These are phyloP conservation scores for Rhododendron molle DNA, from an alignment of 148 eudicot species.

Conservation along the genomic window DNA sequence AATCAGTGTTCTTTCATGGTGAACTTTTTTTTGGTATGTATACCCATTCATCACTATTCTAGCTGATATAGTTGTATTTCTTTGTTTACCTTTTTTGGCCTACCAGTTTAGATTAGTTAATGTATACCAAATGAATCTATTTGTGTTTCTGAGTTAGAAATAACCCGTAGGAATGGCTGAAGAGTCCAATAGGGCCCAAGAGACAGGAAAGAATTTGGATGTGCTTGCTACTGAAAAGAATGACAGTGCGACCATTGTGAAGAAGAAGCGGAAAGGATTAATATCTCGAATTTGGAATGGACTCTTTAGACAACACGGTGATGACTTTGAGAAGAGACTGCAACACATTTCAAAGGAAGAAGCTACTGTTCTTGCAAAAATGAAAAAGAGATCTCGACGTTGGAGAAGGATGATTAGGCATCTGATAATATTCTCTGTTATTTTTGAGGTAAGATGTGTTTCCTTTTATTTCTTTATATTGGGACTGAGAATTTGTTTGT, in stretches of 20 bases:
- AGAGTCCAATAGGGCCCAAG: conserved; percentile 41
- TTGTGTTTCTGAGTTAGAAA: not conserved
- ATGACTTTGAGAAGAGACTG: conserved; percentile 74
- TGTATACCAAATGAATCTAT: not conserved
- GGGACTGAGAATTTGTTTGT: not conserved
- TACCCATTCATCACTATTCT: not conserved
- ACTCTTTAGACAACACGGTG: conserved; percentile 47
- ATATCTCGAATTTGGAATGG: conserved; percentile 65
- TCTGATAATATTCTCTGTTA: conserved; percentile 52
- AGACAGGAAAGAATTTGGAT: conserved; percentile 23
- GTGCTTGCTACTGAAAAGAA: conserved; percentile 33
- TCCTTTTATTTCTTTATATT: not conserved
- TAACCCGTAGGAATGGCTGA: conserved; percentile 55
- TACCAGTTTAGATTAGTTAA: not conserved
- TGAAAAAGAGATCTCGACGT: conserved; percentile 57
- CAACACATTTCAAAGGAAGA: conserved; percentile 75
- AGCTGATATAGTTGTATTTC: not conserved
- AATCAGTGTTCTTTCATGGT: not conserved
- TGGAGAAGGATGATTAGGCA: conserved; percentile 52
- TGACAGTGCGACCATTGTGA: conserved; percentile 19
- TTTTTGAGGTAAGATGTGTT: conserved; percentile 55
- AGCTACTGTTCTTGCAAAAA: conserved; percentile 50
- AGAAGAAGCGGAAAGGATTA: conserved; percentile 54
- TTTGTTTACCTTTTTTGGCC: not conserved
- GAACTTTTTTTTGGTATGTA: not conserved